These are phyloP conservation scores for Albugo laibachii DNA, from an alignment of 352 stramenopile genomes.

Conservation along the genomic window DNA sequence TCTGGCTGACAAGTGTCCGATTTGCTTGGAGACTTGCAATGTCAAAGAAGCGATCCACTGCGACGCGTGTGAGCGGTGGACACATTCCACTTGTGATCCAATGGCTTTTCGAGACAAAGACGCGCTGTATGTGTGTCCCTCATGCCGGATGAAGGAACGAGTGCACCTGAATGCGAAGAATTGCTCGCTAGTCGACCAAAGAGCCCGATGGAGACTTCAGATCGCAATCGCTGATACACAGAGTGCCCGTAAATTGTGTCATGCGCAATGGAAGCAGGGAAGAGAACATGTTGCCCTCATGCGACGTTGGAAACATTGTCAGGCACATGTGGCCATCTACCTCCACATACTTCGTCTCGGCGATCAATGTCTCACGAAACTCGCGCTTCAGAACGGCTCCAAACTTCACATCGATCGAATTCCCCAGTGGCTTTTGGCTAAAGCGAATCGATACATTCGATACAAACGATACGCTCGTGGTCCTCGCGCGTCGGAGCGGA, in stretches of 20 bases:
- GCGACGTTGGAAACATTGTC: conserved; percentile 50
- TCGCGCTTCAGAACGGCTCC: not conserved
- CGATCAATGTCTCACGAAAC: conserved; percentile 58
- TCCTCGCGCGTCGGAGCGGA: conserved; percentile 26
- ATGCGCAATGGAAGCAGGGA: conserved; percentile 50
- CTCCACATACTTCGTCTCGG: conserved; percentile 61
- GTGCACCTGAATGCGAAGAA: conserved; percentile 14
- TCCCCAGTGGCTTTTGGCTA: conserved; percentile 46
- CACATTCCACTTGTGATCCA: conserved; percentile 51
- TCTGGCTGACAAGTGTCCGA: conserved; percentile 53
- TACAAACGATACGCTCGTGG: conserved; percentile 71
- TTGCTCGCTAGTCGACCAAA: not conserved
- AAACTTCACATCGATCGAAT: conserved; percentile 3
- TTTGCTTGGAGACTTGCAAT: conserved; percentile 49
- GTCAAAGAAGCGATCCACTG: conserved; percentile 76
- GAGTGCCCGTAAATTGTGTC: conserved; percentile 27
- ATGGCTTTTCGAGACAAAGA: conserved; percentile 32
- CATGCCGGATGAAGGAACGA: conserved; percentile 41
- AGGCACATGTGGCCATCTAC: conserved; percentile 58
- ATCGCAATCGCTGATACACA: conserved; percentile 58
- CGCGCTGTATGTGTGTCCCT: conserved; percentile 51
- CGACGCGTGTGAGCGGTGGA: conserved; percentile 71
- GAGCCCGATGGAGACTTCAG: conserved; percentile 34
- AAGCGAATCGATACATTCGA: conserved; percentile 60
- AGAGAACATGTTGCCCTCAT: conserved; percentile 23